Evolutionary conservation across 2,329 filamentous ascomycete species (phyloP).

Genomic region (Monosporascus ibericus): DNA sequence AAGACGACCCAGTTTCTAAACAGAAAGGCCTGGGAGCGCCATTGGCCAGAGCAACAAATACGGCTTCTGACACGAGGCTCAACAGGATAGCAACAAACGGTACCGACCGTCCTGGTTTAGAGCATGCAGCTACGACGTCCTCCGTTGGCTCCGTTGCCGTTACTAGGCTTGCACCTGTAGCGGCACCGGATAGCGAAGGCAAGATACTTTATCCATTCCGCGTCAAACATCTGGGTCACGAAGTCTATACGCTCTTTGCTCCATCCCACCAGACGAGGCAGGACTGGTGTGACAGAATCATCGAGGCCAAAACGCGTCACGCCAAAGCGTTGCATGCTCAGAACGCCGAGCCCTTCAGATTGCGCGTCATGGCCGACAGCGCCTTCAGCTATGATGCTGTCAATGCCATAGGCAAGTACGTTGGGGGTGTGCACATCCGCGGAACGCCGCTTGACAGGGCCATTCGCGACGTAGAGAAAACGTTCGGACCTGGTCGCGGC

Average conservation of each 20-base stretch:
- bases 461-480: constrained; percentile 78
- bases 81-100: constrained; percentile 49
- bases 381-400: constrained; percentile 76
- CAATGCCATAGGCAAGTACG: constrained; percentile 52
- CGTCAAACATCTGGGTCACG: constrained; percentile 91
- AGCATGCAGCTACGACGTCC: constrained; percentile 61
- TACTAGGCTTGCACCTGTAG: constrained; percentile 34
- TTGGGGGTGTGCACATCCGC: constrained; percentile 65
- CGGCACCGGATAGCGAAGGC: constrained; percentile 65
- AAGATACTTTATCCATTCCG: constrained; percentile 90
- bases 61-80: constrained; percentile 52
- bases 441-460: constrained; percentile 89
- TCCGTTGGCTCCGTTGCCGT: constrained; percentile 51
- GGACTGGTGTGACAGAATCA: constrained; percentile 91
- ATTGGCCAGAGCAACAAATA: constrained; percentile 53
- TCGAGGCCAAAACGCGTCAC: constrained; percentile 90
- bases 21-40: constrained; percentile 66
- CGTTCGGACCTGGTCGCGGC: constrained; percentile 63
- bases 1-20: constrained; percentile 86
- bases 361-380: constrained; percentile 86
- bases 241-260: constrained; percentile 87
- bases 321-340: constrained; percentile 83
- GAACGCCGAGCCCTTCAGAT: constrained; percentile 90
- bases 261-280: constrained; percentile 65
- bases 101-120: constrained; percentile 51